Base-by-base conservation (phyloP, 2,329 filamentous ascomycete species). In the Colletotrichum trifolii region DNA sequence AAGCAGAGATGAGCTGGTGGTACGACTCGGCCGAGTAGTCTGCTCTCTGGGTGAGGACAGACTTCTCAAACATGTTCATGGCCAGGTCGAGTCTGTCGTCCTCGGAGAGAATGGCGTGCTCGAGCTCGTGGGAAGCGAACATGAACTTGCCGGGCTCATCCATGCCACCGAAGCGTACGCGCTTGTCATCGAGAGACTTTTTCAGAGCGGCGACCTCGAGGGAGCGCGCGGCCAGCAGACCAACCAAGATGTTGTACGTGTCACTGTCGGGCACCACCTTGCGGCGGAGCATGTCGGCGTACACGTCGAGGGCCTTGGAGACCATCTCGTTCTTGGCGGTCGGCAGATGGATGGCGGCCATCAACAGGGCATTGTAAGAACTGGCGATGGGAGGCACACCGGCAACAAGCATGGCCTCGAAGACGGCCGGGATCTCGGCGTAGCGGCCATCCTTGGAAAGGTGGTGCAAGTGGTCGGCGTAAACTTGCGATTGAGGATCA, bases 281-380 rank as follows among this genome's bases (percentile, higher is more conserved):
- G 69, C 94, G 91, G 69, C 91, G 89, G 71, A 97, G 88, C 96
- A 99, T 98, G 75, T 98, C 94, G 13, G 94, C 91, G 77, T 98
- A 99, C 56, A 99, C 92, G 80, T 97, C 94, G 56, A 98, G 85
- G 6, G 93, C 94, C 81, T 97, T 97, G 67, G 93, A 91, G 12
- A 97, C 92, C 56, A 96, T 89, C 79, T 96, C 91, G 58, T 91
- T 91, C 77, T 90, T 91, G 76, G 92, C 90, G 33, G 85, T 83
- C 8, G 94, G 92, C 15, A 97, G 86, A 70, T 93, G 86, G 67
- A 97, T 93, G 12, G 94, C 94, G 6, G 96, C 93, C 71, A 90
- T 85, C 47, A 99, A 82, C 48, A 99, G 85, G 54, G 93, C 92
- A 75, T 97, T 97, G 84, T 99, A 99, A n/a, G 95, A 91, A 50